These are phyloP conservation scores for Papiliotrema nemorosa DNA, from an alignment of 1,284 basidiomycete species.

Conservation along the genomic window DNA sequence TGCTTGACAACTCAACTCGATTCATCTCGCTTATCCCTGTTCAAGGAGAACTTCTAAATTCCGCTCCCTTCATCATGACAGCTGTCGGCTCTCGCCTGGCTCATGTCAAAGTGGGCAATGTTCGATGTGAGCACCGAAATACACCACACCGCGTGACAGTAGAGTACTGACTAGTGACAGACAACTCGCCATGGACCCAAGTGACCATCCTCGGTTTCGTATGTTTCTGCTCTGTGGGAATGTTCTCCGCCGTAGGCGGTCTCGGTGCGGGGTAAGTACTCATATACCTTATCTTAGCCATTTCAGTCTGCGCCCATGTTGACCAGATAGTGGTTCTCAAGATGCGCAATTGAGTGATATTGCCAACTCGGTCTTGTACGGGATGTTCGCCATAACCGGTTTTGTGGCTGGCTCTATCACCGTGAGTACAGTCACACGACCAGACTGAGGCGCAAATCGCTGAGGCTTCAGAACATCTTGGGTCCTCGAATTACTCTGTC, in stretches of 20 bases:
- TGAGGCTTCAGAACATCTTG: conserved; percentile 40
- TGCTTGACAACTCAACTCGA: too few species aligned
- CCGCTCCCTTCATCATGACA: too few species aligned
- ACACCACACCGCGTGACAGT: not conserved
- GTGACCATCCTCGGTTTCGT: conserved; percentile 53
- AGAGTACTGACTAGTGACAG: conserved; percentile 13
- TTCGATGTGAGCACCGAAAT: conserved; percentile 7
- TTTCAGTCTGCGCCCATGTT: not conserved
- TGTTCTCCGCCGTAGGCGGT: conserved; percentile 56
- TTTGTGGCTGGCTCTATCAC: conserved; percentile 55
- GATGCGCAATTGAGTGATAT: conserved; percentile 52
- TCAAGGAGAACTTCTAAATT: too few species aligned
- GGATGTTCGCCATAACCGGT: conserved; percentile 52
- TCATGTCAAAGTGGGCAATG: conserved; percentile 1
- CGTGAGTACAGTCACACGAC: conserved; percentile 47
- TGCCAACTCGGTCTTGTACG: conserved; percentile 54
- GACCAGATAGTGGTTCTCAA: conserved; percentile 43
- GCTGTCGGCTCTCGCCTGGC: not conserved
- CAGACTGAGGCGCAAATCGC: not conserved
- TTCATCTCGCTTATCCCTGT: too few species aligned
- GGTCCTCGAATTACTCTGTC: conserved; percentile 50
- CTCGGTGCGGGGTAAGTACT: conserved; percentile 50
- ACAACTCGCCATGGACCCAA: conserved; percentile 51
- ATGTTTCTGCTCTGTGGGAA: conserved; percentile 52
- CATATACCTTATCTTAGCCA: not conserved